Base-by-base conservation (phyloP, 2,329 filamentous ascomycete species). In the Diaporthe eres region DNA sequence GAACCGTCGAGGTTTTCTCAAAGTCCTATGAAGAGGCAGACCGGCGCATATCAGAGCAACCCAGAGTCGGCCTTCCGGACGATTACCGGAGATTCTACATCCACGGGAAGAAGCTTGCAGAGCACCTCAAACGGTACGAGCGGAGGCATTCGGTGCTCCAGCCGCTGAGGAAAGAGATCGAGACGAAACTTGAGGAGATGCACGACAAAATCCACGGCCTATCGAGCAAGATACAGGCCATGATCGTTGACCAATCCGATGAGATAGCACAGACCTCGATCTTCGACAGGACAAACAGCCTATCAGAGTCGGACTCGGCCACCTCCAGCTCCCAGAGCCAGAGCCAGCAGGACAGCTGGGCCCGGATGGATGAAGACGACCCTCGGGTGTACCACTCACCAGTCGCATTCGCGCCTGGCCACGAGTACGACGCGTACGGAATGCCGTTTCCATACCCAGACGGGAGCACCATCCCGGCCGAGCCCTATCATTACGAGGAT, bases 61-160 rank as follows among this genome's bases (percentile, higher is more conserved):
- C 83, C 0, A 81, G 83, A 44, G 83, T 85, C 1, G 87, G 88
- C 8, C 81, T 88, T 44, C 85, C 89, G 0, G 87, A 90, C 72
- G 89, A 91, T 78, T 91, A 89, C 78, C 83, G 87, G 17, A 82
- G 88, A 13, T 90, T 89, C 70, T 82, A 85, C 25, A 87, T 90
- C 25, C 89, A 91, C 74, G 89, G 89, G 0, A 83, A 84, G 51
- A 86, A 85, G 70, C 81, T 91, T 22, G 77, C 85, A 4, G 81
- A 84, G 39, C 87, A 89, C 78, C 74, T 89, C 0, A 79, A 80
- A n/a, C 84, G 83, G 8, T 83, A 83, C 31, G 84, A 83, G 79
- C 85, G 80, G 76, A 84, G 78, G 55, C 25, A 76, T 55, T 77
- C 80, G 15, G 77, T 82, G 19, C 78, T 77, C 39, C 74, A 86